Conservation (phyloP, 2,329 filamentous ascomycete genomes). For the Epicoccum nigrum region DNA sequence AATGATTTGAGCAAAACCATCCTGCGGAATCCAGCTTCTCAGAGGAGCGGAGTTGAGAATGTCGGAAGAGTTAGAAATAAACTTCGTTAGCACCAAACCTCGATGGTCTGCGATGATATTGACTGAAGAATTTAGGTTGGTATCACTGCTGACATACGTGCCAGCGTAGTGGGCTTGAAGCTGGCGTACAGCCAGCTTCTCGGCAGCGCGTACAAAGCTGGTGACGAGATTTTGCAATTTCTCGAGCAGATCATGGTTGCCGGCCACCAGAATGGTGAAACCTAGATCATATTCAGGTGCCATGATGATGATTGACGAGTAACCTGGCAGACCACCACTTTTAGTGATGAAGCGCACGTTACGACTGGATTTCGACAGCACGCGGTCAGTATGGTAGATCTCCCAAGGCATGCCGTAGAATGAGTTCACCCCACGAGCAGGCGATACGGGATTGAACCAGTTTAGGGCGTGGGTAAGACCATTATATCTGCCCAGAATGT, state of each 20-base stretch:
- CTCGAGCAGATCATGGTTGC: constrained; percentile 27
- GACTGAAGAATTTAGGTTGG: constrained; percentile 35
- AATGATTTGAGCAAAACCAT: constrained; percentile 30
- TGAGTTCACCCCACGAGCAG: constrained; percentile 41
- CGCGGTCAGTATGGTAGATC: constrained; percentile 51
- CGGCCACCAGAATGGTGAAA: constrained; percentile 50
- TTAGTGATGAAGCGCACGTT: constrained; percentile 56
- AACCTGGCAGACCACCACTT: constrained; percentile 51
- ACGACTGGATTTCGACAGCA: constrained; percentile 45
- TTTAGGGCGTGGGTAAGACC: constrained; percentile 50
- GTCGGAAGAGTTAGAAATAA: constrained; percentile 42
- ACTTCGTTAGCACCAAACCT: constrained; percentile 34
- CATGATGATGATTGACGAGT: constrained; percentile 48
- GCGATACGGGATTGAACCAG: constrained; percentile 52
- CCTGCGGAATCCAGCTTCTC: neutral
- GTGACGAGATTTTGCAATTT: constrained; percentile 41
- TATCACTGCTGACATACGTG: constrained; percentile 27
- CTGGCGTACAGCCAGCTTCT: constrained; percentile 37
- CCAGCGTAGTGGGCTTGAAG: constrained; percentile 38
- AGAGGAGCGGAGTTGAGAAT: constrained; percentile 19
- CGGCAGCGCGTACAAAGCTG: constrained; percentile 42
- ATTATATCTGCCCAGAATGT: constrained; percentile 52
- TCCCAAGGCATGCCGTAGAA: constrained; percentile 59
- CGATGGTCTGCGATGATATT: constrained; percentile 35
- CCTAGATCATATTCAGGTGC: constrained; percentile 54